Evolutionary conservation across 2,329 filamentous ascomycete genomes (phyloP).

Genomic region (Arthroderma sp.): DNA sequence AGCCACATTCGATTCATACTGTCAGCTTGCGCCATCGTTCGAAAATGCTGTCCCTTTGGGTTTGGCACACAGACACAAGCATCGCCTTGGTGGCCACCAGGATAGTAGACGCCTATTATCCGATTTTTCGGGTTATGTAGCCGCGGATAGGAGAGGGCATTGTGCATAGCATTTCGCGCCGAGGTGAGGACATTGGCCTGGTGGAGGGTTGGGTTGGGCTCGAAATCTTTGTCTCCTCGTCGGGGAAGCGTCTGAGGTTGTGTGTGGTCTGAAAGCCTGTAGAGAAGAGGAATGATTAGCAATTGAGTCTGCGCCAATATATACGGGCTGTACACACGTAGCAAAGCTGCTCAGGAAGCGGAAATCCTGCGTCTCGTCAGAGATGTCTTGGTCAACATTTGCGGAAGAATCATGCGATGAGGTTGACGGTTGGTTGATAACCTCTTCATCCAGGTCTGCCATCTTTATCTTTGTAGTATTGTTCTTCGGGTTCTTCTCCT

Average conservation of each 20-base stretch:
- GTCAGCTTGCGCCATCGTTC: conserved; percentile 61
- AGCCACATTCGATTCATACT: conserved; percentile 62
- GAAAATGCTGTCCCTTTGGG: conserved; percentile 59
- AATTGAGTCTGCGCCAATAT: not conserved
- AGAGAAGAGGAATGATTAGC: not conserved
- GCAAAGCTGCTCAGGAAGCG: conserved; percentile 53
- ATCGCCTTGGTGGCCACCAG: conserved; percentile 39
- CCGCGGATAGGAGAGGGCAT: conserved; percentile 66
- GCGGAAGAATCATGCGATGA: conserved; percentile 22
- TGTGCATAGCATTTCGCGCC: conserved; percentile 78
- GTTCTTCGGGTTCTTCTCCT: not conserved
- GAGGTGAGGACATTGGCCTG: conserved; percentile 68
- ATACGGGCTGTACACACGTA: conserved; percentile 29
- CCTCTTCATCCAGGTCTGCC: conserved; percentile 37
- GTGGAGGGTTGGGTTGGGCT: conserved; percentile 73
- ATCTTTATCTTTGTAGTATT: conserved; percentile 21
- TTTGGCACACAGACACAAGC: conserved; percentile 54
- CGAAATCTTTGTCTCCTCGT: conserved; percentile 94
- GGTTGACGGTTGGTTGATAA: conserved; percentile 20
- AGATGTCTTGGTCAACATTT: conserved; percentile 49
- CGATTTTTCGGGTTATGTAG: conserved; percentile 57
- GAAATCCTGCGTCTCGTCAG: conserved; percentile 79
- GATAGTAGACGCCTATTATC: conserved; percentile 61
- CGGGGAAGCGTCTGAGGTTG: conserved; percentile 53
- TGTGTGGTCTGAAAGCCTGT: conserved; percentile 24